Conservation (phyloP, 441 rosid species). For the Manihot esculenta region DNA sequence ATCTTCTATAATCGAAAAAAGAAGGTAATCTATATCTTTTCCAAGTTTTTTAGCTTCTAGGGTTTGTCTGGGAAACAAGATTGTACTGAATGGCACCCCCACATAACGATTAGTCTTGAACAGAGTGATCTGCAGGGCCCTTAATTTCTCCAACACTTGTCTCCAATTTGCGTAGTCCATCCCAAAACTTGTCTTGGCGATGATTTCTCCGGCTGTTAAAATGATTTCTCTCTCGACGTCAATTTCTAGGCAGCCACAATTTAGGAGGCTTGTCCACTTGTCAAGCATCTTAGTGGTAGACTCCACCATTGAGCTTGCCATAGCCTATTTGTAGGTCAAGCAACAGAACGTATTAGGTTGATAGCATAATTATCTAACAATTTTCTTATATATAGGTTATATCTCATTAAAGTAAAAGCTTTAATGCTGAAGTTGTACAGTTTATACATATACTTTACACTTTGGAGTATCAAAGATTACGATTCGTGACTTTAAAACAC, state of each 20-base stretch:
- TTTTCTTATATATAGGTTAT: background rate
- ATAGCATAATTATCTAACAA: no score
- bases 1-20: slow-evolving; percentile 51
- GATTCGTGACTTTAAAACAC: background rate
- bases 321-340: slow-evolving; percentile 20
- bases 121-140: slow-evolving; percentile 67
- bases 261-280: slow-evolving; percentile 37
- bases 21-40: slow-evolving; percentile 63
- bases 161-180: slow-evolving; percentile 56
- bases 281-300: slow-evolving; percentile 69
- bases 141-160: slow-evolving; percentile 56
- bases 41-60: slow-evolving; percentile 62
- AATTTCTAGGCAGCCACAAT: slow-evolving; percentile 49
- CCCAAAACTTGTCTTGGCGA: slow-evolving; percentile 86
- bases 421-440: background rate
- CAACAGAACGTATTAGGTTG: slow-evolving; percentile 10
- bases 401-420: background rate
- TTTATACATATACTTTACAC: background rate
- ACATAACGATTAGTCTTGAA: slow-evolving; percentile 77
- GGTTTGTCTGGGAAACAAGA: slow-evolving; percentile 51
- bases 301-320: slow-evolving; percentile 59
- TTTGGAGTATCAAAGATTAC: background rate
- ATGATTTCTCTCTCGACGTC: slow-evolving; percentile 72
- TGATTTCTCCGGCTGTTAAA: slow-evolving; percentile 77
- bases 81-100: slow-evolving; percentile 74